A percentile compares a stretch with the other conserved stretches of the same genome.
Evolutionary conservation across 2,329 filamentous ascomycete species (phyloP).

Genomic region (Xylaria sp.): DNA sequence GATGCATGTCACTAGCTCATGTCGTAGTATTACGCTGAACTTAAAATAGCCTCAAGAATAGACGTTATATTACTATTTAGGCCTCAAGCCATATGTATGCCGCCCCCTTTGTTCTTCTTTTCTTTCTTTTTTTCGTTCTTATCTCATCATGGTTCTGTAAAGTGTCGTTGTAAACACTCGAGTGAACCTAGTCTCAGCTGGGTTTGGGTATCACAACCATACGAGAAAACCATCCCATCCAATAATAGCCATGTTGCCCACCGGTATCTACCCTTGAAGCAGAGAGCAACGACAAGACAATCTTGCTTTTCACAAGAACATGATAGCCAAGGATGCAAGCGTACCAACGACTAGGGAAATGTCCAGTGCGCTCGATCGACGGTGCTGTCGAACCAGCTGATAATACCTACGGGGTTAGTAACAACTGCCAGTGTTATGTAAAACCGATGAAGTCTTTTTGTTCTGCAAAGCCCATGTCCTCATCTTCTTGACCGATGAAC

Average conservation of each 20-base stretch:
- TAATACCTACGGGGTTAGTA: slow-evolving; percentile 43
- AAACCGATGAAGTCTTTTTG: slow-evolving; percentile 70
- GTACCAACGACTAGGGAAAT: slow-evolving; percentile 1
- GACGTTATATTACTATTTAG: slow-evolving; percentile 34
- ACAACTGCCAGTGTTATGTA: slow-evolving; percentile 46
- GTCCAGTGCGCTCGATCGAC: slow-evolving; percentile 27
- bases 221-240: slow-evolving; percentile 28
- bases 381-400: slow-evolving; percentile 22
- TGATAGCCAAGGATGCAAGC: slow-evolving; percentile 27
- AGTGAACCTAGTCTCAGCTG: slow-evolving; percentile 18
- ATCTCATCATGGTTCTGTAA: slow-evolving; percentile 8
- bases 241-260: slow-evolving; percentile 19
- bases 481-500: slow-evolving; percentile 67
- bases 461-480: slow-evolving; percentile 66
- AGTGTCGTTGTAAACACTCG: slow-evolving; percentile 3
- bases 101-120: background rate
- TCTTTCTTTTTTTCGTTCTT: slow-evolving; percentile 14
- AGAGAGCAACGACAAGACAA: slow-evolving; percentile 7
- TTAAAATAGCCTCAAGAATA: background rate
- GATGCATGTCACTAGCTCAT: background rate
- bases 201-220: slow-evolving; percentile 35
- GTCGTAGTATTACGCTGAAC: background rate
- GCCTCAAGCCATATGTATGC: slow-evolving; percentile 12
- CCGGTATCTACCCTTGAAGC: slow-evolving; percentile 21
- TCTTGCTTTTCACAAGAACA: slow-evolving; percentile 9